Evolutionary conservation across 2,329 filamentous ascomycete species (phyloP).

Genomic region (Tolypocladium sp.): DNA sequence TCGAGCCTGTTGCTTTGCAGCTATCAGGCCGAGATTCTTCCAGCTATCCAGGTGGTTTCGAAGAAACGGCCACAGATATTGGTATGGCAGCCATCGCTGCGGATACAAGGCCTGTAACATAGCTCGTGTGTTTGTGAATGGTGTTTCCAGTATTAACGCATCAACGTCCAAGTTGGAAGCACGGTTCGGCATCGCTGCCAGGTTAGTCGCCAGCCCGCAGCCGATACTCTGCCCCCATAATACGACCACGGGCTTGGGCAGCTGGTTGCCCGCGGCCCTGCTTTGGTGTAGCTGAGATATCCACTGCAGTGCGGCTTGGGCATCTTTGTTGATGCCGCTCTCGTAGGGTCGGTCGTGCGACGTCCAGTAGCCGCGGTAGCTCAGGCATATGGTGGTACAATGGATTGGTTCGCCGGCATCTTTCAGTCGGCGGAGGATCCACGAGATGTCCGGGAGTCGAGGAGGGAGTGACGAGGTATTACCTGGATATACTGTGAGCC

Average conservation of each 20-base stretch:
- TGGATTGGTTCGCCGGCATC: constrained; percentile 22
- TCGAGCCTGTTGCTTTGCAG: constrained; percentile 9
- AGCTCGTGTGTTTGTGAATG: constrained; percentile 59
- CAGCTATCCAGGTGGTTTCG: constrained; percentile 52
- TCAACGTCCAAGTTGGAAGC: constrained; percentile 29
- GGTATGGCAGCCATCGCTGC: constrained; percentile 72
- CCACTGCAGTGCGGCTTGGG: constrained; percentile 56
- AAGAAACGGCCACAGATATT: constrained; percentile 65
- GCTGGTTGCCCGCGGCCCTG: constrained; percentile 7
- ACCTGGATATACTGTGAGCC: constrained; percentile 25
- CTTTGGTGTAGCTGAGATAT: constrained; percentile 33
- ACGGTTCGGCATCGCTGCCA: constrained; percentile 30
- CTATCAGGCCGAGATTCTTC: constrained; percentile 38
- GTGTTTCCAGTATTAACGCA: constrained; percentile 63
- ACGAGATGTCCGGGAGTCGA: constrained; percentile 46
- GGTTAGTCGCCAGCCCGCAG: constrained; percentile 58
- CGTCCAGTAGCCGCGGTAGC: constrained; percentile 70
- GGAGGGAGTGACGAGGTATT: constrained; percentile 52
- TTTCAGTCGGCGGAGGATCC: constrained; percentile 36
- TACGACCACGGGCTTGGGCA: constrained; percentile 33
- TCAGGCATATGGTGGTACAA: constrained; percentile 45
- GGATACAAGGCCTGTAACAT: constrained; percentile 69
- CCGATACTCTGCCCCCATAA: constrained; percentile 76
- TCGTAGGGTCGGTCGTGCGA: constrained; percentile 65
- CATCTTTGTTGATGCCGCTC: constrained; percentile 59